Percentiles rank a stretch among this genome's conserved stretches.
phyloP scores from a whole-genome alignment of 2,329 filamentous ascomycete genomes.

The Zymoseptoria passerinii region DNA sequence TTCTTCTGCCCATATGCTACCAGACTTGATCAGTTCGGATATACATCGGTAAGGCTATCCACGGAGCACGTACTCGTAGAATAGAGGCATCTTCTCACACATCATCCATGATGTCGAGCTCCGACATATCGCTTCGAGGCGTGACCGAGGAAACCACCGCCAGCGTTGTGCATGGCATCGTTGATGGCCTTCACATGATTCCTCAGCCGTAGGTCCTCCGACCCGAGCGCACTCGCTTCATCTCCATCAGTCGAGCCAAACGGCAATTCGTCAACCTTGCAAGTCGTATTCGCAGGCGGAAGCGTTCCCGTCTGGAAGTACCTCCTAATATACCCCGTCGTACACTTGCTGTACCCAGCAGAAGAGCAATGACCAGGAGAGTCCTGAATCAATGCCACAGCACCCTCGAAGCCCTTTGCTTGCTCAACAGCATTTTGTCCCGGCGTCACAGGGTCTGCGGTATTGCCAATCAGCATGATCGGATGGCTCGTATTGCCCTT shows the following conservation, averaged over 20 bases:
- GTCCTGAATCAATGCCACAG: conserved; percentile 27
- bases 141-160: conserved; percentile 2
- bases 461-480: conserved; percentile 27
- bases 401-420: conserved; percentile 26
- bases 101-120: no score
- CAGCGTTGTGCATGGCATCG: conserved; percentile 5
- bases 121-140: no score
- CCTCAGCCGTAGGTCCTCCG: conserved; percentile 1
- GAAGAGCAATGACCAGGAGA: conserved; percentile 27
- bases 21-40: no score
- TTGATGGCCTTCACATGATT: conserved; percentile 1
- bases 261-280: conserved; percentile 24
- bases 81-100: no score
- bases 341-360: conserved; percentile 23
- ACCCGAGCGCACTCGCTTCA: not conserved
- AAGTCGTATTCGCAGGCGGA: conserved; percentile 23
- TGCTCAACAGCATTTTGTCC: conserved; percentile 28
- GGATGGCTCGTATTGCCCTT: conserved; percentile 23
- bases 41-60: no score
- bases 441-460: conserved; percentile 30
- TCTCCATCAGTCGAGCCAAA: conserved; percentile 12
- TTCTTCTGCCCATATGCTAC: no score
- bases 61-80: not conserved
- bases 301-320: conserved; percentile 29
- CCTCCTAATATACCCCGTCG: conserved; percentile 20